phyloP scores from a whole-genome alignment of 1,284 basidiomycete species.

The Phaffia rhodozyma region DNA sequence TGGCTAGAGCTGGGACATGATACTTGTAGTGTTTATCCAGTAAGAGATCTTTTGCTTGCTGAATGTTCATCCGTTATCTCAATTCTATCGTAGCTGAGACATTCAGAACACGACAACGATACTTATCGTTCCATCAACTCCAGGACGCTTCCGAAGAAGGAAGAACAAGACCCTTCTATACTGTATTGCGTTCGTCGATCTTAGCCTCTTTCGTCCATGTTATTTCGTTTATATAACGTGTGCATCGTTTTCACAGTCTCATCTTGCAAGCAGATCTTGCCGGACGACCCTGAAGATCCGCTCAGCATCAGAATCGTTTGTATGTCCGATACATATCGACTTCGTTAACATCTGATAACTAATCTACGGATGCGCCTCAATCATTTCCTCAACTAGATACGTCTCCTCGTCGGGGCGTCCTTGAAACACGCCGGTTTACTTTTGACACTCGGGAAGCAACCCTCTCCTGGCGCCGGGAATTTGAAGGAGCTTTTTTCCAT shows the following conservation, averaged over 20 bases:
- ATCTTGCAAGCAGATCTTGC: slow-evolving; percentile 37
- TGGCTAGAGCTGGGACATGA: slow-evolving; percentile 48
- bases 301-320: slow-evolving; percentile 38
- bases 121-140: slow-evolving; percentile 46
- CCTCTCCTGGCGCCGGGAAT: slow-evolving; percentile 47
- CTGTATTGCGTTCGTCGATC: slow-evolving; percentile 41
- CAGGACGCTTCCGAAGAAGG: slow-evolving; percentile 45
- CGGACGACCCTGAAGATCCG: slow-evolving; percentile 40
- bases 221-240: slow-evolving; percentile 10
- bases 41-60: no score
- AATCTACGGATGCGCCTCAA: not conserved
- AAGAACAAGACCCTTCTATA: slow-evolving; percentile 44
- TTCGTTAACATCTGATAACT: not conserved
- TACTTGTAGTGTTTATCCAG: no score
- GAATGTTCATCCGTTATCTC: no score
- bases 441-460: slow-evolving; percentile 52
- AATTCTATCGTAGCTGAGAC: no score
- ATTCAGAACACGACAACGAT: slow-evolving; percentile 34
- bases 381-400: not conserved
- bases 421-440: slow-evolving; percentile 36
- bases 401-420: not conserved
- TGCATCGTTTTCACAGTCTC: slow-evolving; percentile 35
- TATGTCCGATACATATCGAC: not conserved
- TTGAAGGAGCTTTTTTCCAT: slow-evolving; percentile 39
- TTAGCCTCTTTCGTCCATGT: not conserved